A percentile compares a stretch with the other conserved stretches of the same genome.
Evolutionary conservation across 2,329 filamentous ascomycete genomes (phyloP).

Genomic region (Fusarium graminum): DNA sequence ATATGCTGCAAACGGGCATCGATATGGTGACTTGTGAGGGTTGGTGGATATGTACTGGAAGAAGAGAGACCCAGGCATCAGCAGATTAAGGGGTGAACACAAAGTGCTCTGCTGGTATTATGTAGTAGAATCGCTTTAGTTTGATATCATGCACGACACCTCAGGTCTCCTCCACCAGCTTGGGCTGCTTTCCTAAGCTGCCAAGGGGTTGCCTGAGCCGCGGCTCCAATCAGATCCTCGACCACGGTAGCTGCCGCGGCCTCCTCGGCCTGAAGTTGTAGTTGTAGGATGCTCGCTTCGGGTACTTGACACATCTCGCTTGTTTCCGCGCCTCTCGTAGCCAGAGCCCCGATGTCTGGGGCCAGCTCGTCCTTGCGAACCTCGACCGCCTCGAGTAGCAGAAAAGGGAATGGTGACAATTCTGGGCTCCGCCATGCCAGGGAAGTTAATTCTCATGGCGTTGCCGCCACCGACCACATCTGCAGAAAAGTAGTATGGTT

Average conservation of each 20-base stretch:
- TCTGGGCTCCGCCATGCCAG: conserved; percentile 57
- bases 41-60: conserved; percentile 11
- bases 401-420: conserved; percentile 56
- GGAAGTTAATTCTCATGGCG: conserved; percentile 58
- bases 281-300: conserved; percentile 47
- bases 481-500: conserved; percentile 53
- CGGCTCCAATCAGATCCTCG: conserved; percentile 60
- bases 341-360: conserved; percentile 51
- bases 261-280: conserved; percentile 50
- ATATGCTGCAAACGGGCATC: conserved; percentile 7
- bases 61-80: conserved; percentile 15
- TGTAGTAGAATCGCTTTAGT: conserved; percentile 35
- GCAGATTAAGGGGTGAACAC: conserved; percentile 16
- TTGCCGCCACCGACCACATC: conserved; percentile 53
- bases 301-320: conserved; percentile 52
- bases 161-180: conserved; percentile 31
- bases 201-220: conserved; percentile 45
- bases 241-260: conserved; percentile 58
- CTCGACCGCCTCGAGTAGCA: conserved; percentile 51
- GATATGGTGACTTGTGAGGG: conserved; percentile 5
- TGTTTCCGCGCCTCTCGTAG: conserved; percentile 51
- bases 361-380: conserved; percentile 44
- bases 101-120: conserved; percentile 43
- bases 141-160: conserved; percentile 19
- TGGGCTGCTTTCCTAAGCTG: conserved; percentile 40